Evolutionary conservation across 495 filamentous ascomycete genomes (phyloP), one percentile per base, ranked within the genome.

Genomic region (Rostrohypoxylon terebratum): DNA sequence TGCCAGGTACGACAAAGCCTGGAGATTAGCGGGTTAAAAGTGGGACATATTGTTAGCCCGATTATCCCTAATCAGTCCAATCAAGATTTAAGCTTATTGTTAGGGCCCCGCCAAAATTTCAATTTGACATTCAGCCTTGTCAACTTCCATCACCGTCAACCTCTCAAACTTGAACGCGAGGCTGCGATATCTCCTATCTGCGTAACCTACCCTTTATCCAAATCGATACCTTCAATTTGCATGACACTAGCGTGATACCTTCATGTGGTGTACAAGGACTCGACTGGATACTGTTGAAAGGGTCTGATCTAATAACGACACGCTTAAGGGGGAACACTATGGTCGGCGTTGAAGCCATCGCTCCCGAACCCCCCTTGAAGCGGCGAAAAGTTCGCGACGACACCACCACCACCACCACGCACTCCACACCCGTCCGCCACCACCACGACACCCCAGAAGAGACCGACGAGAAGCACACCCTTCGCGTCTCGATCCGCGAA

Each of bases 311-410:
- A 54, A 31, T 54, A 33, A 33, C 25, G 4, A 16, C 14, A 54
- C 48, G 3, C 31, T 11, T 2, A 14, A 28, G 4, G 28, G 23
- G 13, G 13, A 28, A 45, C 45, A 51, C 44, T 10, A 86, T 85
- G 83, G 72, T 81, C 25, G 77, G 75, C 16, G 64, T 78, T 55
- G 77, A 81, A 55, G 54, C 69, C 31, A 59, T 53, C 8, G 77
- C 58, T 21, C 47, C 75, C 6, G 78, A 76, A 20, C 82, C 83
- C 13, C 84, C 85, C 5, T 78, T 86, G 16, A 89, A 89, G 74
- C 83, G 87, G 36, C 87, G 89, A 51, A 85, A 87, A 68, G 79
- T 89, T 20, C 79, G 84, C 70, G 82, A 81, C 45, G 82, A 82
- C 69, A 82, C 77, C 71, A 62, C 75, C 63, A 75, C 77, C 47